phyloP scores from a whole-genome alignment of 2,329 filamentous ascomycete species.

The Blumeria hordei region DNA sequence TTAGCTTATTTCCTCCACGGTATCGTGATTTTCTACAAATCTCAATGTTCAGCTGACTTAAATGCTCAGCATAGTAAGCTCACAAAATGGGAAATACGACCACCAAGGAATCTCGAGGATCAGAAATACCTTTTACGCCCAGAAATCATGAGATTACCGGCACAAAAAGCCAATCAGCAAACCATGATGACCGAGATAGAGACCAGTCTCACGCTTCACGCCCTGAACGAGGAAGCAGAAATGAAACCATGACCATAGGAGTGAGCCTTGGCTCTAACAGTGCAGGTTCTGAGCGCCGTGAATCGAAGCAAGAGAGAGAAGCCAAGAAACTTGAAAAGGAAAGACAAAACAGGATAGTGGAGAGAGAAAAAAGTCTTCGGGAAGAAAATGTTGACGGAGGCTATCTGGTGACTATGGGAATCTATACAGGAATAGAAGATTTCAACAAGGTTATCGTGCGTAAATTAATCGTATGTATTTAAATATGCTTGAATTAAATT shows the following conservation, averaged over 20 bases:
- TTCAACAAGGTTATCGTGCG: slow-evolving; percentile 75
- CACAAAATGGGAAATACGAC: slow-evolving; percentile 15
- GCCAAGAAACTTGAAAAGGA: slow-evolving; percentile 68
- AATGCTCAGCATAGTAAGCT: slow-evolving; percentile 8
- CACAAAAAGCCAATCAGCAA: slow-evolving; percentile 7
- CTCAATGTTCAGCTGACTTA: slow-evolving; percentile 12
- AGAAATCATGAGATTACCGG: slow-evolving; percentile 5
- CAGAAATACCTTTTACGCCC: slow-evolving; percentile 8
- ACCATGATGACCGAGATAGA: slow-evolving; percentile 8
- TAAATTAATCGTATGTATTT: slow-evolving; percentile 56
- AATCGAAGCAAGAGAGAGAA: slow-evolving; percentile 81
- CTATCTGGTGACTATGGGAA: slow-evolving; percentile 78
- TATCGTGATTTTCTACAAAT: not conserved
- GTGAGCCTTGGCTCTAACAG: slow-evolving; percentile 10
- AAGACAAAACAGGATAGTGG: slow-evolving; percentile 47
- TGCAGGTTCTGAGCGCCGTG: slow-evolving; percentile 29
- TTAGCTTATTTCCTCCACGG: not conserved
- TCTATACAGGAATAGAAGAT: slow-evolving; percentile 80
- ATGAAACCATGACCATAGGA: slow-evolving; percentile 14
- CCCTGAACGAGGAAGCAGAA: slow-evolving; percentile 11
- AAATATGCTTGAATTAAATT: not conserved
- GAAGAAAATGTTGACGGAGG: slow-evolving; percentile 91
- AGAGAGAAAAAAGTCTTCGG: slow-evolving; percentile 70
- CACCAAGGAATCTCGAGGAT: slow-evolving; percentile 12
- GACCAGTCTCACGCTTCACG: slow-evolving; percentile 9